Base-by-base conservation (phyloP, 2,329 filamentous ascomycete genomes). In the Daldinia sp. region DNA sequence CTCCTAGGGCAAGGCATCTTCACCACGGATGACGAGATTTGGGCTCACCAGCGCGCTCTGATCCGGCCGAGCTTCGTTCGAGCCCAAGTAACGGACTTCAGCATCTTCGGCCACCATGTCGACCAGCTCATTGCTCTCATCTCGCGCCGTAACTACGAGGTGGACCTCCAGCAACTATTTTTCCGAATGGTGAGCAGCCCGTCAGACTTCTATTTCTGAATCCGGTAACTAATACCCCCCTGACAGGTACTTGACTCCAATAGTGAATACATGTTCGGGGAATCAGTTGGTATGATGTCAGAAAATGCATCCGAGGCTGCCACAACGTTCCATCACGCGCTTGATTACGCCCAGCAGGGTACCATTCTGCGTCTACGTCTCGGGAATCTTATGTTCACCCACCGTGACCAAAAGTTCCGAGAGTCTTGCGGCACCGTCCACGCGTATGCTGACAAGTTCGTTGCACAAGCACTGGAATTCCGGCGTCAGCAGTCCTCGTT, bases 191-290 rank as follows among this genome's bases (percentile, higher is more conserved):
- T 72, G 35, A 20, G 65, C 68, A 26, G 44, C 15, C 50, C 44
- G 15, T 23, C 30, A 2, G 41, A 15, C 10, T n/a, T 26, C 18
- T 28, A 33, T 41, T 46, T 42, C 28, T n/a, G 6, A 20, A 13
- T 33, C 26, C 42, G 41, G 37, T 44, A 12, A 59, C 68, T 72
- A 63, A 72, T 26, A 9, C 51, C n/a, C n/a, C n/a, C 12, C 41
- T 26, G 26, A 23, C 33, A 72, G 70, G 68, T 72, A 13, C 50
- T 72, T 6, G 70, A 72, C 56, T 72, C 70, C 6, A 72, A 72
- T 48, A 71, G 68, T 61, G 68, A 72, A 53, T 72, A 71, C 63
- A 72, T 72, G 70, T 72, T 72, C 30, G 70, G 70, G 23, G 70
- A 72, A 42, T 72, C 70, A 20, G 68, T 72, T 3, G 68, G 70